A percentile compares a stretch with the other conserved stretches of the same genome.
phyloP scores from a whole-genome alignment of 2,329 filamentous ascomycete species.

The Pseudogymnoascus sp. region DNA sequence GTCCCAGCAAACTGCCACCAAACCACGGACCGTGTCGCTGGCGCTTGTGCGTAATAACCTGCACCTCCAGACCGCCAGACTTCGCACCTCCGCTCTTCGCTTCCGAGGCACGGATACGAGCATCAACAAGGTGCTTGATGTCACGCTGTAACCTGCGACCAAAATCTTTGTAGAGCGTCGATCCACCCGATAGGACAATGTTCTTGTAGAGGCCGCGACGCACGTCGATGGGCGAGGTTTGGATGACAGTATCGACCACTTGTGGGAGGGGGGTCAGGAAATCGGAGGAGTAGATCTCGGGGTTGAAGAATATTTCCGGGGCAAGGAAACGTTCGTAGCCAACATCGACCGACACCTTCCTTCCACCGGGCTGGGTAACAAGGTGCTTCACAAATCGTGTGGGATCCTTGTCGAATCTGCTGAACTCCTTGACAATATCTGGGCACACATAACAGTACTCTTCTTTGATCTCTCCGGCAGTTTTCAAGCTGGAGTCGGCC shows the following conservation, averaged over 20 bases:
- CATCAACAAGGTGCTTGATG: constrained; percentile 92
- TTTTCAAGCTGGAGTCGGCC: constrained; percentile 93
- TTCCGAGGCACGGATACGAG: constrained; percentile 86
- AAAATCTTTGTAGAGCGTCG: constrained; percentile 97
- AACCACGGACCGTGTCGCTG: constrained; percentile 98
- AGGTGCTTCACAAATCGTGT: constrained; percentile 86
- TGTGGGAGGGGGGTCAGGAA: constrained; percentile 91
- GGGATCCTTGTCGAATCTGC: constrained; percentile 86
- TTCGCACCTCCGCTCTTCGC: constrained; percentile 83
- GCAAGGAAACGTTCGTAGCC: constrained; percentile 97
- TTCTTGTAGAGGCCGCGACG: constrained; percentile 98
- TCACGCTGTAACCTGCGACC: constrained; percentile 92
- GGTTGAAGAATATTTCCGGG: constrained; percentile 99
- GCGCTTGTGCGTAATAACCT: constrained; percentile 95
- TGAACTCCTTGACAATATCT: constrained; percentile 98
- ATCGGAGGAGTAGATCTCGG: constrained; percentile 98
- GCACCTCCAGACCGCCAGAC: constrained; percentile 90
- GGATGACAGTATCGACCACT: constrained; percentile 94
- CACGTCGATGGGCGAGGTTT: constrained; percentile 95
- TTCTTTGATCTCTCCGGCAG: constrained; percentile 96
- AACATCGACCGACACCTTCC: constrained; percentile 79
- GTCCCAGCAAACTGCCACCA: constrained; percentile 88
- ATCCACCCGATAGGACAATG: constrained; percentile 94
- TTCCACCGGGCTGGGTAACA: constrained; percentile 78
- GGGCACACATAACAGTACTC: constrained; percentile 98